Base-by-base conservation (phyloP, 2,329 filamentous ascomycete species). In the Triangularia setosa region DNA sequence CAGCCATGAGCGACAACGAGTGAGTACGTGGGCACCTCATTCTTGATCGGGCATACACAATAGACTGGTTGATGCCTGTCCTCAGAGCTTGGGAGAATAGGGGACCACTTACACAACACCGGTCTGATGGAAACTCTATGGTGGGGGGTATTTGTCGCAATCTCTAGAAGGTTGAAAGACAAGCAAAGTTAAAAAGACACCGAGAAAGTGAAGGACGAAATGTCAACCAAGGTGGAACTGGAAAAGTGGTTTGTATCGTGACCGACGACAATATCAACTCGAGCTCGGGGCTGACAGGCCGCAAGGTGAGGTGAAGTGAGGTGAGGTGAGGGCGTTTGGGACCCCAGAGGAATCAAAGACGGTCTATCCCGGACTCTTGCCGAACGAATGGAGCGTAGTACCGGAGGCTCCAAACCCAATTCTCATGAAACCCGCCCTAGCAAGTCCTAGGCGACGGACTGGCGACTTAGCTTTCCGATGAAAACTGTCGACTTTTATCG, bases 391-490 rank as follows among this genome's bases (percentile, higher is more conserved):
- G 52, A 56, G 40, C 62, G 61, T 57, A 27, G 54, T 40, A 60
- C 30, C 60, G 55, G 60, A 62, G 48, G 33, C 21, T 55, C 40
- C 59, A 61, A 61, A 56, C 58, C 62, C 62, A 57, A 64, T 65
- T 54, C 58, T 58, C 48, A 33, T 44, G 61, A 57, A 54, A 60
- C 59, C 60, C 56, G 56, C 24, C 28, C 58, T 57, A 40, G 21
- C 28, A 24, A 48, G 40, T 40, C 24, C 23, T 53, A n/a, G 55
- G 52, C 8, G 33, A 27, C 24, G 18, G 56, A n/a, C 28, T 56
- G 58, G 33, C 58, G 53, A 64, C 18, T 18, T 63, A 54, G 64
- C 35, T 60, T 35, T n/a, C 30, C 35, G 40, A 57, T 35, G 56
- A 28, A 48, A 58, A 61, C 40, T 48, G 24, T 30, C 62, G 30